Evolutionary conservation across 2,329 filamentous ascomycete genomes (phyloP), one percentile per base, ranked within the genome.

Genomic region (Aureobasidium leucospermi): DNA sequence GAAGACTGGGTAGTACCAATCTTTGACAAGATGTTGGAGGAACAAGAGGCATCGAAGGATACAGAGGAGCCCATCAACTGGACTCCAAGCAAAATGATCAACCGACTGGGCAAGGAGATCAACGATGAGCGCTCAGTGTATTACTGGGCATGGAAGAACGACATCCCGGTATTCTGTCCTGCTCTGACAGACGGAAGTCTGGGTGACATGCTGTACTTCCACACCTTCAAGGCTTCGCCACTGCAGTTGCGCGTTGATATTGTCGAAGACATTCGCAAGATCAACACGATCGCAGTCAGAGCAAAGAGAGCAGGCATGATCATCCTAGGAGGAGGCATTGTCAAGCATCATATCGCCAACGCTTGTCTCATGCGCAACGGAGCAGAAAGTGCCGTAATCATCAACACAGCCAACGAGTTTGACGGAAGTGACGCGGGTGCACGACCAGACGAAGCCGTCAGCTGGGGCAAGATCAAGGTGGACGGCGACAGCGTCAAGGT

Each of bases 331-430:
- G 94, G 94, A 6, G 94, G 94, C 0, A 78, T 99, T n/a, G 83
- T 99, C 68, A 99, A 99, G 78, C 94, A 99, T 69, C 94, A 99
- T 73, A 97, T 99, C 70, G 92, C 94, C 55, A 99, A 99, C 72
- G 94, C 94, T 2, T 96, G 91, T 67, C 74, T 99, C 67, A 97
- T 99, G 94, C 85, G 94, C 52, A 99, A 99, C 68, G 94, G 94
- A 1, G 94, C 94, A 15, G 94, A 99, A 73, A 93, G 89, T 63
- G 94, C 94, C 1, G 94, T 99, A 1, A 99, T 96, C 72, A 90
- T 99, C 74, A 99, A 99, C 74, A 99, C 94, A 1, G 94, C 85
- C 0, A 91, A 96, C 72, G 94, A 99, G 72, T 99, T 96, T 71
- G 94, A 99, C 71, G 94, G 94, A 2, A 96, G 91, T 67, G 94